Evolutionary conservation across 129 eudicot species (phyloP), one percentile per base, ranked within the genome.

Genomic region (Silybum marianum): DNA sequence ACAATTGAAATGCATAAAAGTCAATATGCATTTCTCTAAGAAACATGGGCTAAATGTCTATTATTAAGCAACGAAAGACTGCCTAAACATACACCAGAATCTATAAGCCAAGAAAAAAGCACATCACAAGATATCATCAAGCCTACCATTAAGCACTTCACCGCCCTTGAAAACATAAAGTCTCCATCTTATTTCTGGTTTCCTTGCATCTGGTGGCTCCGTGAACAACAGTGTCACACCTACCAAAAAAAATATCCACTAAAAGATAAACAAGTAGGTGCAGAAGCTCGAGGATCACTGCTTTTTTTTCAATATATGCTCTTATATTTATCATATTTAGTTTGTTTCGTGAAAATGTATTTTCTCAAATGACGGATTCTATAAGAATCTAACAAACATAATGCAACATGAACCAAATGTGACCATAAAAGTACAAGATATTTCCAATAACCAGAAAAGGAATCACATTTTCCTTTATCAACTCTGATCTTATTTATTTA

Each of bases 181-280:
- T 75, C 99, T 89, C 98, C 99, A 95, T 82, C 99, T 93, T 82
- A 83, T 74, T 63, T 89, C 89, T 70, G 99, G 99, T 86, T 92
- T 95, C 46, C 95, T 91, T 85, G 99, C 95, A 82, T 95, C 99
- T 3, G 98, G 97, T 32, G 98, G 97, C 91, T 93, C 99, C 58
- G 85, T 95, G 83, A 92, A 95, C 76, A 91, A 86, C 80, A 95
- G 90, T 12, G 99, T 95, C 73, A 95, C 86, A 83, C 99, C 99
- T 95, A 87, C 25, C 67, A 85, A 28, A 80, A 76, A 81, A 81
- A 16, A 42, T 32, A n/a, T 44, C 6, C 10, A 28, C 79, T 74
- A 74, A 44, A 44, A 44, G 76, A 19, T 40, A 42, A 72, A 10
- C 34, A 40, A 40, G 42, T 38, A 40, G 54, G 54, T 44, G 16